These are phyloP conservation scores for Fusarium sp. DNA, from an alignment of 2,329 filamentous ascomycete species.

Conservation along the genomic window DNA sequence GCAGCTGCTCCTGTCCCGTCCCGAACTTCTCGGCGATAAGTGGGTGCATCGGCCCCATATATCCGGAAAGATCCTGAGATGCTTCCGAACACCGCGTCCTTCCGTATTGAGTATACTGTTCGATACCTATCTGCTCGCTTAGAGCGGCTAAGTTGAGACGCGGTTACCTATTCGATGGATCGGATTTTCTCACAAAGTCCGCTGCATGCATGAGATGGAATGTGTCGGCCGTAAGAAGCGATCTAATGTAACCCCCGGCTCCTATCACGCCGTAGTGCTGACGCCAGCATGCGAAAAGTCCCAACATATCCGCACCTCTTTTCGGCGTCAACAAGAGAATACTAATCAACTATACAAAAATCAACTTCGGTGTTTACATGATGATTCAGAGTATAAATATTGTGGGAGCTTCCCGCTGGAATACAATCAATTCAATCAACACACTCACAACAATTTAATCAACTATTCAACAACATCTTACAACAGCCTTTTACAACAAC, in stretches of 20 bases:
- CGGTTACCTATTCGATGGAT: background rate
- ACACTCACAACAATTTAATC: conserved; percentile 1
- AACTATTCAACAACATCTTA: background rate
- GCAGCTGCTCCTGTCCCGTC: background rate
- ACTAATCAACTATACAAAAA: background rate
- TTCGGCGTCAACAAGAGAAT: conserved; percentile 12
- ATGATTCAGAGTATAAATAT: conserved; percentile 12
- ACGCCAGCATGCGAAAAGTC: conserved; percentile 35
- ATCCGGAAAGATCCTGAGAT: background rate
- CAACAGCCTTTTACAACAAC: background rate
- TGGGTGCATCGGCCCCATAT: background rate
- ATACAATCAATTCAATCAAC: background rate
- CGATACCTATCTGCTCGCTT: too few species aligned
- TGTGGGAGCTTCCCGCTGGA: background rate
- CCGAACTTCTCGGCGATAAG: background rate
- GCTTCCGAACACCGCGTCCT: background rate
- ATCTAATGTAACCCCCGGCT: background rate
- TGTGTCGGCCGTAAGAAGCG: conserved; percentile 10
- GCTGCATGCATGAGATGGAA: background rate
- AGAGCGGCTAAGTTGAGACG: too few species aligned
- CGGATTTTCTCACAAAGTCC: background rate
- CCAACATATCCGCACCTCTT: background rate
- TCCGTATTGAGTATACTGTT: background rate
- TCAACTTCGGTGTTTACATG: conserved; percentile 24
- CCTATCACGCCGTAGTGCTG: conserved; percentile 33